These are phyloP conservation scores for Lagenidium giganteum DNA, from an alignment of 352 stramenopile species.

Conservation along the genomic window DNA sequence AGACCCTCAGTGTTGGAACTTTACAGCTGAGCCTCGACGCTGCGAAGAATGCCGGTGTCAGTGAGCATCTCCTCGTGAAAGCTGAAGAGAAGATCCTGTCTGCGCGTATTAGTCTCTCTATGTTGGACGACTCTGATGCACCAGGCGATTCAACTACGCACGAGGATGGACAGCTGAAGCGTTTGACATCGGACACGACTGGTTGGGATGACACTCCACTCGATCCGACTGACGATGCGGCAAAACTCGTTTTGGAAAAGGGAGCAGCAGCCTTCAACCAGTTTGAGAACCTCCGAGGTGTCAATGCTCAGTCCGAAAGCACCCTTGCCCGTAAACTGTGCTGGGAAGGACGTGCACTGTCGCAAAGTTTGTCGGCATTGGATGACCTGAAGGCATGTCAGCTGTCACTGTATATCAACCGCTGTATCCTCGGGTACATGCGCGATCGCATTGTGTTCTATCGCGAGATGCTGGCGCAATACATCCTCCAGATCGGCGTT, in stretches of 20 bases:
- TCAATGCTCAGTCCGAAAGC: conserved; percentile 40
- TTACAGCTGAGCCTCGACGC: conserved; percentile 53
- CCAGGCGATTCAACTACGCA: background rate
- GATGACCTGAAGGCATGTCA: conserved; percentile 35
- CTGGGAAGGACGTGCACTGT: conserved; percentile 62
- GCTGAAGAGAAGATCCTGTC: conserved; percentile 51
- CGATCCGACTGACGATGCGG: conserved; percentile 5
- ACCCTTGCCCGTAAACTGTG: conserved; percentile 42
- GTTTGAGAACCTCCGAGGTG: conserved; percentile 61
- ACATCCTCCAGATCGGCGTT: conserved; percentile 90
- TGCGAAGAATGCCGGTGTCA: conserved; percentile 51
- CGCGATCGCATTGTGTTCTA: conserved; percentile 92
- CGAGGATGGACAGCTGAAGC: conserved; percentile 5
- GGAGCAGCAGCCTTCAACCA: conserved; percentile 56
- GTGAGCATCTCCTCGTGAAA: conserved; percentile 50
- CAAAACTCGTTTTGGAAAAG: conserved; percentile 19
- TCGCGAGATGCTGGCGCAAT: conserved; percentile 91
- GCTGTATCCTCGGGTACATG: conserved; percentile 93
- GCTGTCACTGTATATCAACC: conserved; percentile 86
- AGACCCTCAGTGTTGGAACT: conserved; percentile 38
- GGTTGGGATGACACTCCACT: conserved; percentile 28
- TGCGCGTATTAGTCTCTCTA: conserved; percentile 16
- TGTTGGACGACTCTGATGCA: background rate
- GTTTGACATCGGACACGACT: conserved; percentile 35
- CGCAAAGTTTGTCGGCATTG: conserved; percentile 55